Evolutionary conservation across 768 basidiomycete species (phyloP), one percentile per base, ranked within the genome.

Genomic region (Termitomyces sp.): DNA sequence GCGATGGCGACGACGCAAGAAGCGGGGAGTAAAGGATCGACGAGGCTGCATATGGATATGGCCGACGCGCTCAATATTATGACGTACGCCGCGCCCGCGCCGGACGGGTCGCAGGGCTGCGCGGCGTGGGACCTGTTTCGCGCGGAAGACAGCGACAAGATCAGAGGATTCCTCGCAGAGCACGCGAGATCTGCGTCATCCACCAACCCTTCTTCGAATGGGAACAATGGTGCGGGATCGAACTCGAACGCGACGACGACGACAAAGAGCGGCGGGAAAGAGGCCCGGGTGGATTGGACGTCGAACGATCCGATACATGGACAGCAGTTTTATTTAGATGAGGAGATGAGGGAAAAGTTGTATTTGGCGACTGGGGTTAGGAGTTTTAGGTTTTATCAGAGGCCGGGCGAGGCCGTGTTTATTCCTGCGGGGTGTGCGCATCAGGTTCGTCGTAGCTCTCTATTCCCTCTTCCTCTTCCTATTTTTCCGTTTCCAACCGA

Each of bases 381-480:
- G 73, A 89, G 90, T 59, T 88, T 85, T 73, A 75, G 94, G 54
- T 80, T 98, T 19, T 95, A 94, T 71, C 96, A 98, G 71, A 81
- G 82, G 62, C 91, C 92, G 3, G 94, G 94, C 19, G 90, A 98
- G 66, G 95, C 93, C 0, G 87, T 98, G 12, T 95, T 97, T 70
- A 93, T 98, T 59, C 95, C 95, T 14, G 95, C 95, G 4, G 95
- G 93, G 23, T 94, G 90, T 69, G 90, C 90, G 0, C 92, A 94
- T 70, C 92, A 94, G 84, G 91, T 90, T n/a, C n/a, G n/a, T n/a
- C n/a, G n/a, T n/a, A n/a, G n/a, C n/a, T n/a, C n/a, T n/a, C n/a
- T n/a, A n/a, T n/a, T n/a, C n/a, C n/a, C n/a, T n/a, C n/a, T n/a
- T n/a, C n/a, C n/a, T n/a, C n/a, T n/a, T n/a, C n/a, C n/a, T n/a